phyloP scores from a whole-genome alignment of 2,329 filamentous ascomycete species.

The Penicillium sp. region DNA sequence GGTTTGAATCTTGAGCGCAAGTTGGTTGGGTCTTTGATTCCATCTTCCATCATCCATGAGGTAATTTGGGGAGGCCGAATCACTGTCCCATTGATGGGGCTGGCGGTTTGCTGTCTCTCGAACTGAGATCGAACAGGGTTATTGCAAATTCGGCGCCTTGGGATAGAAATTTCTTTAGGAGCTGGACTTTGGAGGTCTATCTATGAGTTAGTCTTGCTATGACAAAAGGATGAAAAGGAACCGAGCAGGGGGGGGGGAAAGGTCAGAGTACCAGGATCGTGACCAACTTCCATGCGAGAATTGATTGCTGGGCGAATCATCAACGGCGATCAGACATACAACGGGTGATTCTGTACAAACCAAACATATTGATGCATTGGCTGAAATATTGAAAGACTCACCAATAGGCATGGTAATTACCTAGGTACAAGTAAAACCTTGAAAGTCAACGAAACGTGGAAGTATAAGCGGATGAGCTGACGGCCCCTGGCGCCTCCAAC shows the following conservation, averaged over 20 bases:
- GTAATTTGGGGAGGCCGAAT: not conserved
- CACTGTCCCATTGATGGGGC: not conserved
- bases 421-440: not conserved
- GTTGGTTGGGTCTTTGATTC: not conserved
- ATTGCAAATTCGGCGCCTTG: too few species aligned
- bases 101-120: not conserved
- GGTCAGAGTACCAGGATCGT: not conserved
- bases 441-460: not conserved
- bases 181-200: not conserved
- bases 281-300: too few species aligned
- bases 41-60: not conserved
- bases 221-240: not conserved
- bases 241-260: not conserved
- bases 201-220: not conserved
- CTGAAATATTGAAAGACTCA: too few species aligned
- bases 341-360: too few species aligned
- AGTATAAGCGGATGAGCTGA: constrained; percentile 17
- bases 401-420: too few species aligned
- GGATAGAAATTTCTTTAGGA: too few species aligned
- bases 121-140: too few species aligned
- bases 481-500: constrained; percentile 21
- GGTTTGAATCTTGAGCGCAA: not conserved
- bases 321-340: too few species aligned
- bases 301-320: too few species aligned
- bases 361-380: too few species aligned